Evolutionary conservation across 2,329 filamentous ascomycete species (phyloP), one percentile per base, ranked within the genome.

Genomic region (Cladophialophora psammophila): DNA sequence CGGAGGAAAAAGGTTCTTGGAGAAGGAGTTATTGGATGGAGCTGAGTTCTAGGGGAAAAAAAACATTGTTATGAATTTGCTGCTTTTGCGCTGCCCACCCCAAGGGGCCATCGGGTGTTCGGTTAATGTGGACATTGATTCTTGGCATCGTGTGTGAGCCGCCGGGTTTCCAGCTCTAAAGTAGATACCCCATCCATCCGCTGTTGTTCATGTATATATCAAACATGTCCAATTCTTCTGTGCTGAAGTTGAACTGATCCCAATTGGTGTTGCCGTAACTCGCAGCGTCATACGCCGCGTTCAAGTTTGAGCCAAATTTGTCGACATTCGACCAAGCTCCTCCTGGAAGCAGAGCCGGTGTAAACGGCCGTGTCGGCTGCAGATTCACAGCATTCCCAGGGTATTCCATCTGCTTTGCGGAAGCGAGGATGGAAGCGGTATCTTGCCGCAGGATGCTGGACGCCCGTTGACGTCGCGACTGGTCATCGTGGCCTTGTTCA

Each of bases 111-210:
- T 42, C 7, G 5, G 18, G 15, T 15, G 5, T 45, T 34, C 20
- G 12, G 20, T 13, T 48, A 8, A 13, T 1, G 18, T 13, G 13
- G 9, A 58, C 4, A 31, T 12, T 42, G 20, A 5, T 58, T 31
- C 18, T 58, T 18, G 12, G 36, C 50, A 42, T 42, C 6, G 40
- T n/a, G 15, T n/a, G 40, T 42, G 40, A 53, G 31, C 9, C 8
- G 9, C 50, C 4, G n/a, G n/a, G 9, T 10, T 13, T 13, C 35
- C 35, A 13, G 15, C 12, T 15, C 13, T 48, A 67, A 15, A 72
- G 57, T 42, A 72, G 52, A 69, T 72, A 72, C 31, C 70, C 70
- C 69, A 71, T 72, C 70, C 70, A 72, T 31, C 70, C 69, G 20
- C 34, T 59, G 36, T 69, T 70, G 32, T 65, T 65, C 70, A 72